Conservation (phyloP, 306 rosid genomes). For the Medicago arabica region DNA sequence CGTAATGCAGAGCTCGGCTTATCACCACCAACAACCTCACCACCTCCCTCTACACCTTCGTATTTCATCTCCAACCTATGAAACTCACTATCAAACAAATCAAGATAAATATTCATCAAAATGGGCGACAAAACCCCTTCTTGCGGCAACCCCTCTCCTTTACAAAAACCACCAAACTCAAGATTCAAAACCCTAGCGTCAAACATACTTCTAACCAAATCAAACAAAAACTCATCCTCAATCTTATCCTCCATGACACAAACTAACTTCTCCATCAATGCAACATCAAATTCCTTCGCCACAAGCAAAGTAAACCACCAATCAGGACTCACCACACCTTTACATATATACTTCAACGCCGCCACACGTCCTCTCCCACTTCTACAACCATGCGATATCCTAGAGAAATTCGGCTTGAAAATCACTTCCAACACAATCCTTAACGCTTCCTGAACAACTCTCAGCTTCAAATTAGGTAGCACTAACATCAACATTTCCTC, state of each 20-base stretch:
- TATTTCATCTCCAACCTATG: conserved; percentile 83
- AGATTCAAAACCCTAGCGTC: conserved; percentile 75
- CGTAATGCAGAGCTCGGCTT: conserved; percentile 67
- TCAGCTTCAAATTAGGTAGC: conserved; percentile 77
- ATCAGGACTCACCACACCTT: conserved; percentile 63
- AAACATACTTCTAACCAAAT: conserved; percentile 62
- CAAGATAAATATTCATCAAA: conserved; percentile 86
- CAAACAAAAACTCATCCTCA: conserved; percentile 65
- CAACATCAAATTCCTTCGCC: conserved; percentile 63
- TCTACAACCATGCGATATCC: conserved; percentile 86
- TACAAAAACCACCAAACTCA: conserved; percentile 89
- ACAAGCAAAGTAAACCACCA: conserved; percentile 87
- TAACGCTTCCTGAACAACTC: conserved; percentile 81
- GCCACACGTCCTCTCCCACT: conserved; percentile 79
- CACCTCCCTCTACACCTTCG: conserved; percentile 58
- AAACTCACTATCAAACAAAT: conserved; percentile 79
- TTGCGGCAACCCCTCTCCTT: conserved; percentile 94
- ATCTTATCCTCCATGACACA: conserved; percentile 76
- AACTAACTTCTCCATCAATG: conserved; percentile 59
- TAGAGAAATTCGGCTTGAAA: conserved; percentile 79
- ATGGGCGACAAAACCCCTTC: conserved; percentile 88
- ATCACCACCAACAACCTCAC: conserved; percentile 41
- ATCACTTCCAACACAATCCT: conserved; percentile 80
- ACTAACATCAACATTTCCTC: conserved; percentile 43
- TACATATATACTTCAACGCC: conserved; percentile 74